phyloP scores from a whole-genome alignment of 2,329 filamentous ascomycete genomes.

The Penicillium sp. region DNA sequence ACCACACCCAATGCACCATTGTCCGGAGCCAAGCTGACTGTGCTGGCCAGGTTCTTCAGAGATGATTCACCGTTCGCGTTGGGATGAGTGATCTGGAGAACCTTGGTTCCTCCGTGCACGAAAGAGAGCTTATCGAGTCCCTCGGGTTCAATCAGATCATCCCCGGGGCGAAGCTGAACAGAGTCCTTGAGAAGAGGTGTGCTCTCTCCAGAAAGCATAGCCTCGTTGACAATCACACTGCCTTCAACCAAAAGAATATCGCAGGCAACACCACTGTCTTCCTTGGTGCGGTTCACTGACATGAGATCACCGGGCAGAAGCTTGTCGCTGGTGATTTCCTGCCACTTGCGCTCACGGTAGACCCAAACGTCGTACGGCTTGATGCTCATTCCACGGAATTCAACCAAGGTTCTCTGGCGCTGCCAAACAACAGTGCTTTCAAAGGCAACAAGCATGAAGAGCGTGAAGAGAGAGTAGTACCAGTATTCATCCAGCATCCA shows the following conservation, averaged over 20 bases:
- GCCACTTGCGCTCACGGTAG: conserved; percentile 84
- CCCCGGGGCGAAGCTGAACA: conserved; percentile 80
- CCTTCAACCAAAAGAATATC: conserved; percentile 96
- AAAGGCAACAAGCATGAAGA: conserved; percentile 97
- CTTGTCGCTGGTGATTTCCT: conserved; percentile 84
- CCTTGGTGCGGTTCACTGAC: conserved; percentile 90
- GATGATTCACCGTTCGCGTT: conserved; percentile 66
- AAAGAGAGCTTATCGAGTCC: conserved; percentile 96
- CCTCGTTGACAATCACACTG: conserved; percentile 96
- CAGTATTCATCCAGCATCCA: conserved; percentile 99
- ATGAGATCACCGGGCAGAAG: conserved; percentile 91
- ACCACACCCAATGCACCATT: conserved; percentile 92
- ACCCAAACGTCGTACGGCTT: conserved; percentile 96
- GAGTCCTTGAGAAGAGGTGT: conserved; percentile 97
- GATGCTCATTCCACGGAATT: conserved; percentile 99
- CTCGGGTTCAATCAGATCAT: conserved; percentile 80
- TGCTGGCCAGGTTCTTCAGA: conserved; percentile 69
- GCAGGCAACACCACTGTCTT: conserved; percentile 94
- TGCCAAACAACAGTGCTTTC: conserved; percentile 99
- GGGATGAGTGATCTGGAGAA: conserved; percentile 90
- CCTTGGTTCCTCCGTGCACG: conserved; percentile 95
- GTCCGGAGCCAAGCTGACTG: conserved; percentile 82
- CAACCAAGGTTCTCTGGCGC: conserved; percentile 88
- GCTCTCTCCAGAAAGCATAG: conserved; percentile 98
- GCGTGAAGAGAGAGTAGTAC: conserved; percentile 99